Evolutionary conservation across 1,139 yeast species (phyloP).

Genomic region (Protomyces macrosporus): DNA sequence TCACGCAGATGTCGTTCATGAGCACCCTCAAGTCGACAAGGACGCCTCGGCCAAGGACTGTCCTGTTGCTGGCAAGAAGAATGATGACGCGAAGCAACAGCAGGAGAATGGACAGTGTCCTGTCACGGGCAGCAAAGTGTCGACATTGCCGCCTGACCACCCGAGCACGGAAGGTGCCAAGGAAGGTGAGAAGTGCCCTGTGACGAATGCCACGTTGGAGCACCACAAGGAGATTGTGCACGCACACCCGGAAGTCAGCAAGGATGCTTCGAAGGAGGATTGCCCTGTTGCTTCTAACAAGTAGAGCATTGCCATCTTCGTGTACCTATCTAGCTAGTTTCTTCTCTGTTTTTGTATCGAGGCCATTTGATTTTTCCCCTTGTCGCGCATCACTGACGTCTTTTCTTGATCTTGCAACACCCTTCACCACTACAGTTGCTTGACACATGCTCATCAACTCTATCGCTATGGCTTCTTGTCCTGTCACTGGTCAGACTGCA

Average conservation of each 20-base stretch:
- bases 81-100: neutral
- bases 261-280: slow-evolving; percentile 9
- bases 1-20: slow-evolving; percentile 19
- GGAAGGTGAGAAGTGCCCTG: slow-evolving; percentile 20
- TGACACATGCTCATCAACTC: too few relatives aligned
- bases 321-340: neutral
- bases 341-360: too few relatives aligned
- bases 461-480: too few relatives aligned
- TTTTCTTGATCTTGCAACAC: too few relatives aligned
- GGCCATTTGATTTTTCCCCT: too few relatives aligned
- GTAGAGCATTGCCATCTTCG: neutral
- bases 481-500: too few relatives aligned
- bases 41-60: slow-evolving; percentile 21
- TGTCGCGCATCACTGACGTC: too few relatives aligned
- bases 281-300: slow-evolving; percentile 11
- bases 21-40: slow-evolving; percentile 8
- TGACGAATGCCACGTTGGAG: slow-evolving; percentile 14
- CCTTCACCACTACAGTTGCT: too few relatives aligned
- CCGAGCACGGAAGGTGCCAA: slow-evolving; percentile 8
- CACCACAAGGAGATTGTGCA: slow-evolving; percentile 16
- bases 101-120: slow-evolving; percentile 7
- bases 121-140: slow-evolving; percentile 16
- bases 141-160: slow-evolving; percentile 18
- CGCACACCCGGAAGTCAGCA: slow-evolving; percentile 12
- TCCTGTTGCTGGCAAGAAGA: slow-evolving; percentile 6